phyloP scores from a whole-genome alignment of 257 asterid genomes.

The Lycium barbarum region DNA sequence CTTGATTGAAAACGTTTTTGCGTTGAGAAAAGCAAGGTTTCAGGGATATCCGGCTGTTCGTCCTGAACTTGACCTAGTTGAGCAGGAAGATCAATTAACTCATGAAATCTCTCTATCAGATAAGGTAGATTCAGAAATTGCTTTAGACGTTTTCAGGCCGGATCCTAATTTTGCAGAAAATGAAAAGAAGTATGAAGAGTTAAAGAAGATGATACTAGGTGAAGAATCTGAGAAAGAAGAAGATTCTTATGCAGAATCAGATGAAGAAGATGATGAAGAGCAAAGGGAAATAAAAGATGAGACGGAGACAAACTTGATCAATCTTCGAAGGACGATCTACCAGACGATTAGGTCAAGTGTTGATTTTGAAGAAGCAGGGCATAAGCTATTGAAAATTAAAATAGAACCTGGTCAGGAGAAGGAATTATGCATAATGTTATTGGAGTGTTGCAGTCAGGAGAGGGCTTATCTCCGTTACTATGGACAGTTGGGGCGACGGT shows the following conservation, averaged over 20 bases:
- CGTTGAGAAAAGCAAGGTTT: constrained; percentile 30
- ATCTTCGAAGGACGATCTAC: constrained; percentile 25
- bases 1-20: constrained; percentile 40
- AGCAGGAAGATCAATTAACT: constrained; percentile 49
- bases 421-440: constrained; percentile 28
- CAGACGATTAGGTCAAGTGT: constrained; percentile 26
- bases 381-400: constrained; percentile 11
- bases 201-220: background rate
- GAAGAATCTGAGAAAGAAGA: constrained; percentile 2
- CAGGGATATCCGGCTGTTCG: constrained; percentile 28
- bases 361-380: constrained; percentile 33
- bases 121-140: constrained; percentile 46
- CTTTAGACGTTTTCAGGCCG: constrained; percentile 40
- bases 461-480: constrained; percentile 25
- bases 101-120: constrained; percentile 54
- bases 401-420: constrained; percentile 29
- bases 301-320: constrained; percentile 2
- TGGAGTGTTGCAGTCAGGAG: constrained; percentile 34
- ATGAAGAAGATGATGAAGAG: constrained; percentile 24
- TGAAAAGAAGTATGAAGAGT: constrained; percentile 15
- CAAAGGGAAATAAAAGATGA: background rate
- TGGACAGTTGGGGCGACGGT: constrained; percentile 19
- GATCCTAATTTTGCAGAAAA: constrained; percentile 19
- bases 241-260: background rate
- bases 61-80: constrained; percentile 45